Base-by-base conservation (phyloP, 1,284 basidiomycete genomes). In the Trichosporon coremiiforme region DNA sequence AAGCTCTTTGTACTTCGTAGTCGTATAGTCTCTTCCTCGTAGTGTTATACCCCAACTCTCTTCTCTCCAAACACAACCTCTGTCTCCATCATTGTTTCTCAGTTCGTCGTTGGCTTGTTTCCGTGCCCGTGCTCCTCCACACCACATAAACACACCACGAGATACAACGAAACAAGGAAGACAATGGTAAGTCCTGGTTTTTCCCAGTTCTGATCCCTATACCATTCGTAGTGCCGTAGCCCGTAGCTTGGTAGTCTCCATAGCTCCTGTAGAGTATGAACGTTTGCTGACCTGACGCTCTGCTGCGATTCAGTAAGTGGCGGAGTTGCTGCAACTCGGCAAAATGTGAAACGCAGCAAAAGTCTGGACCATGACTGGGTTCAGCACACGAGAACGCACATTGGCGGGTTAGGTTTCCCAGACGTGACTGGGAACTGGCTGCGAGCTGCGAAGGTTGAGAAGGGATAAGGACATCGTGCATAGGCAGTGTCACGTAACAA, bases 61-160 rank as follows among this genome's bases (percentile, higher is more conserved):
- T 47, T 47, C 47, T 53, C 47, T 36, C n/a, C n/a, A 29, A 45
- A 31, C 7, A 17, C 45, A 47, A 17, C 45, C 45, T 5, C 13
- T 29, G 31, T 57, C 65, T 66, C 22, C 47, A 22, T 29, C 35
- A 47, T 68, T 64, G 45, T 47, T 9, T 67, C 33, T 60, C 13
- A 38, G 22, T 67, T 67, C 20, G 47, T 62, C 33, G 20, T 57
- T 67, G 66, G 38, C 33, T 67, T 67, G 35, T 20, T 64, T 64
- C 13, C 12, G 22, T 60, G 20, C 2, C 31, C 57, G 57, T 31
- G 29, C 57, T 31, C 29, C 55, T 7, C 57, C 7, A 8, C 29
- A 38, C 29, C 29, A 57, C 57, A 60, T 15, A 17, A n/a, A 55
- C 29, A 35, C 29, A 7, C 38, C 13, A 33, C 57, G 66, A 63